Percentiles rank a stretch among this genome's conserved stretches.
These are phyloP conservation scores for Boletus vinaceobasis DNA, from an alignment of 768 basidiomycete species.

Conservation along the genomic window DNA sequence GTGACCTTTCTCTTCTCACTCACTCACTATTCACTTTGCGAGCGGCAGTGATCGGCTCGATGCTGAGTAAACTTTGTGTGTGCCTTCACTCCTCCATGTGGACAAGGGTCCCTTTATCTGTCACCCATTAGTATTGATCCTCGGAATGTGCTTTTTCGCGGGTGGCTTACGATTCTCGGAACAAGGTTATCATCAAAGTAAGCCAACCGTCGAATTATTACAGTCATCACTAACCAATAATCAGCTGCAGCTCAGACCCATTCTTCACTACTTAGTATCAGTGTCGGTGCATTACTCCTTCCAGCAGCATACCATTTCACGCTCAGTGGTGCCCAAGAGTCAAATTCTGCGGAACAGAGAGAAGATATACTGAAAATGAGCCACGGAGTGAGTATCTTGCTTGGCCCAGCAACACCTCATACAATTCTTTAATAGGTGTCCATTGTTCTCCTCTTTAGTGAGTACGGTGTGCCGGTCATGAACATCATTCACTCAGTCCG, in stretches of 20 bases:
- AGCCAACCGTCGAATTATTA: conserved; percentile 25
- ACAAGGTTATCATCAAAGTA: conserved; percentile 74
- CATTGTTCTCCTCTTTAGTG: conserved; percentile 51
- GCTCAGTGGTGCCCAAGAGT: conserved; percentile 24
- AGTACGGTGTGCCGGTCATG: conserved; percentile 16
- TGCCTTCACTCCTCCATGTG: conserved; percentile 7
- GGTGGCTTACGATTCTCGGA: conserved; percentile 76
- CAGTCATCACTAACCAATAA: conserved; percentile 1
- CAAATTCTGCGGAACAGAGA: conserved; percentile 33
- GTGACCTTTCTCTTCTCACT: conserved; percentile 21
- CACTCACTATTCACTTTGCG: conserved; percentile 5
- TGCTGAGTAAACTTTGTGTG: conserved; percentile 72
- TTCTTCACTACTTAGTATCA: conserved; percentile 70
- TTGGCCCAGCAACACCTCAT: not conserved
- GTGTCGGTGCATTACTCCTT: conserved; percentile 74
- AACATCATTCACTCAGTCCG: not conserved
- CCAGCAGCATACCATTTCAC: conserved; percentile 78
- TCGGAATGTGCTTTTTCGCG: conserved; percentile 91
- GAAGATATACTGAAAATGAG: conserved; percentile 47
- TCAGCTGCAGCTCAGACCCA: conserved; percentile 65
- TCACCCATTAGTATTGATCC: conserved; percentile 56
- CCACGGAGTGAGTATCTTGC: conserved; percentile 40
- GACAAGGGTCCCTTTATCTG: conserved; percentile 3
- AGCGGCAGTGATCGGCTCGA: conserved; percentile 70
- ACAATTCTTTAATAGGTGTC: conserved; percentile 36